These are phyloP conservation scores for Eimeria acervulina DNA, from an alignment of 169 alveolate genomes.

Conservation along the genomic window DNA sequence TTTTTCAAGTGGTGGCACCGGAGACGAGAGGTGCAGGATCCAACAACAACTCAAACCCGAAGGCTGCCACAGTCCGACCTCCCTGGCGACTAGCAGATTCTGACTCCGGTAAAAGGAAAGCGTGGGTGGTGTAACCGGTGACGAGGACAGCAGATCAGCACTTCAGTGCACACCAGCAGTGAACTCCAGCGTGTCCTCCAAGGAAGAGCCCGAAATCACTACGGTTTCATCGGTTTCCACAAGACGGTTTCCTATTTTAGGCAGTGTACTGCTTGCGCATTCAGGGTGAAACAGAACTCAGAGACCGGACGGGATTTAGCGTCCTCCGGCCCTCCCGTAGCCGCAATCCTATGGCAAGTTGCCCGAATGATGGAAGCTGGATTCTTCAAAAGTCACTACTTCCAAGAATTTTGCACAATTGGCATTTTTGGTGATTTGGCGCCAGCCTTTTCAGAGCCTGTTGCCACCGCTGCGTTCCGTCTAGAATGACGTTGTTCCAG, in stretches of 20 bases:
- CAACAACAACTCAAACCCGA: neutral
- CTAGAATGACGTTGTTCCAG: neutral
- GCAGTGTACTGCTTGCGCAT: neutral
- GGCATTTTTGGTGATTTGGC: neutral
- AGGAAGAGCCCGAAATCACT: neutral
- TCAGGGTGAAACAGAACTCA: neutral
- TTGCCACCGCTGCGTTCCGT: conserved; percentile 19
- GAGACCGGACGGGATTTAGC: neutral
- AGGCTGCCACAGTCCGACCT: neutral
- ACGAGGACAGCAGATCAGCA: neutral
- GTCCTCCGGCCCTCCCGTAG: neutral
- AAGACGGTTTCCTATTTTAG: neutral
- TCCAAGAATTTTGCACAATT: neutral
- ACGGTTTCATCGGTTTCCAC: conserved; percentile 36
- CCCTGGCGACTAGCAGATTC: neutral
- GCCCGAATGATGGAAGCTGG: neutral
- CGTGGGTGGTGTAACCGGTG: neutral
- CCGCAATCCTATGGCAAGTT: neutral
- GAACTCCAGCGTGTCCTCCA: conserved; percentile 3
- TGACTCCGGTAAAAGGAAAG: neutral
- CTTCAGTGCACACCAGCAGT: neutral
- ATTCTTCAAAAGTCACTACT: neutral
- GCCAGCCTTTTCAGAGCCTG: conserved; percentile 11
- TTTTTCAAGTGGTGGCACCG: conserved; percentile 13
- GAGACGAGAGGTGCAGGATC: neutral